Conservation (phyloP, 108 stramenopile species). For the Parmales sp. region DNA sequence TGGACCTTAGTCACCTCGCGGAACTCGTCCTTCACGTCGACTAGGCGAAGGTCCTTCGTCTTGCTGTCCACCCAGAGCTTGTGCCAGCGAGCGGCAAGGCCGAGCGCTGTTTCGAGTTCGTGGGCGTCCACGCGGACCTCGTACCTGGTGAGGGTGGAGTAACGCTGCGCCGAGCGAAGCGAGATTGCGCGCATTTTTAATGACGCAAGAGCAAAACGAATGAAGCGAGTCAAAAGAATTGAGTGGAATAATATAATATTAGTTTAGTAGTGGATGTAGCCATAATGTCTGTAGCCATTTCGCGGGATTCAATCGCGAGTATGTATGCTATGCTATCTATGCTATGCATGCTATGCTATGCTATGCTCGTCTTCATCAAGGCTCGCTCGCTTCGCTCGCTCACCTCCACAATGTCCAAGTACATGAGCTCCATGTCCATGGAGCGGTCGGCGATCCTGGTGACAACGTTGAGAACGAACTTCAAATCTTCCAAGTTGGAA, state of each 20-base stretch:
- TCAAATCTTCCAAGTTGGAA: conserved; percentile 37
- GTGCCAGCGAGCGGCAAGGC: conserved; percentile 18
- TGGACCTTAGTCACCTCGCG: conserved; percentile 41
- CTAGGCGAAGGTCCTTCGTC: conserved; percentile 49
- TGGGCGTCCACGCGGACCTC: conserved; percentile 24
- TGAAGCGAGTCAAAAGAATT: too few species aligned
- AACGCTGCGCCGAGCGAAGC: too few species aligned
- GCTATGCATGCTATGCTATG: too few species aligned
- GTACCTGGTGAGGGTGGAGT: conserved; percentile 38
- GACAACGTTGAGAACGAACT: conserved; percentile 45
- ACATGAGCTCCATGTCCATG: conserved; percentile 50
- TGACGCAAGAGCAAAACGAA: too few species aligned
- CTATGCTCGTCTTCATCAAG: too few species aligned
- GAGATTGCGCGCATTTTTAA: too few species aligned
- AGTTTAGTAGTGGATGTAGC: too few species aligned
- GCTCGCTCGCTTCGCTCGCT: too few species aligned
- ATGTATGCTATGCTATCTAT: too few species aligned
- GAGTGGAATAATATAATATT: too few species aligned
- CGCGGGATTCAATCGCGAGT: too few species aligned
- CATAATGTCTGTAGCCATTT: too few species aligned
- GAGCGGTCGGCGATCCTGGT: conserved; percentile 14
- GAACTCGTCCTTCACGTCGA: conserved; percentile 44
- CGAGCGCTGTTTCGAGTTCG: conserved; percentile 22
- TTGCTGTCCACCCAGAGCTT: conserved; percentile 28
- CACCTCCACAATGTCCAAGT: conserved; percentile 22